Percentiles rank a stretch among this genome's conserved stretches.
Evolutionary conservation across 345 rosid genomes (phyloP).

Genomic region (Citrus unshiu): DNA sequence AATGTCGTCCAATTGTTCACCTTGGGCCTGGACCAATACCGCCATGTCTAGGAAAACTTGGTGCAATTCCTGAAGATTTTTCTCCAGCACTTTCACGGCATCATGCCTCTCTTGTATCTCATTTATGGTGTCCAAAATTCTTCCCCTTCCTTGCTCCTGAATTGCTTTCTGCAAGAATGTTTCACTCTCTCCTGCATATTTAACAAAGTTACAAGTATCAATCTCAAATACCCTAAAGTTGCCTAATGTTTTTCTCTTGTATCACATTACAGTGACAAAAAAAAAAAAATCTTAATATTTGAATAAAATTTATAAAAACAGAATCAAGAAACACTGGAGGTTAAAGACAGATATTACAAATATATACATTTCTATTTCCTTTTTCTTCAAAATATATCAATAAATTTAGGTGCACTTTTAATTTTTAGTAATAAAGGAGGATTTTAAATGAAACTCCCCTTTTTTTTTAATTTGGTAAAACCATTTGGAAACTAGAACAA

Average conservation of each 20-base stretch:
- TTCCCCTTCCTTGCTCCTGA: conserved; percentile 88
- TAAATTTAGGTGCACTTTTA: too few relatives aligned
- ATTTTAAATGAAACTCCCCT: too few relatives aligned
- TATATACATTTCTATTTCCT: too few relatives aligned
- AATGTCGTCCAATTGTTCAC: conserved; percentile 72
- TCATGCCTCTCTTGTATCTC: conserved; percentile 94
- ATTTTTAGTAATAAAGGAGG: too few relatives aligned
- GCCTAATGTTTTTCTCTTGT: neutral
- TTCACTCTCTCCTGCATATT: conserved; percentile 77
- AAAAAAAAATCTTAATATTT: too few relatives aligned
- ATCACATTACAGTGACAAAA: neutral
- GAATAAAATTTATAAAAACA: neutral
- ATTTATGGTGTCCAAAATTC: conserved; percentile 63
- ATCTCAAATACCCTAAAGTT: neutral
- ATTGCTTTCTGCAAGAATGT: conserved; percentile 84
- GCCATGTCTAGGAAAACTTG: conserved; percentile 92
- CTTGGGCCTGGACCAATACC: conserved; percentile 72
- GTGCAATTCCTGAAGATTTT: conserved; percentile 76
- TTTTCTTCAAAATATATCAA: too few relatives aligned
- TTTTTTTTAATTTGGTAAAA: too few relatives aligned
- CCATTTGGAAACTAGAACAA: neutral
- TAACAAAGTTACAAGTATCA: neutral
- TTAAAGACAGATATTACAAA: neutral
- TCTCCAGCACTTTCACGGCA: conserved; percentile 76
- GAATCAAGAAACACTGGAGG: neutral